These are phyloP conservation scores for Hondaea fermentalgiana DNA, from an alignment of 108 stramenopile species.

Conservation along the genomic window DNA sequence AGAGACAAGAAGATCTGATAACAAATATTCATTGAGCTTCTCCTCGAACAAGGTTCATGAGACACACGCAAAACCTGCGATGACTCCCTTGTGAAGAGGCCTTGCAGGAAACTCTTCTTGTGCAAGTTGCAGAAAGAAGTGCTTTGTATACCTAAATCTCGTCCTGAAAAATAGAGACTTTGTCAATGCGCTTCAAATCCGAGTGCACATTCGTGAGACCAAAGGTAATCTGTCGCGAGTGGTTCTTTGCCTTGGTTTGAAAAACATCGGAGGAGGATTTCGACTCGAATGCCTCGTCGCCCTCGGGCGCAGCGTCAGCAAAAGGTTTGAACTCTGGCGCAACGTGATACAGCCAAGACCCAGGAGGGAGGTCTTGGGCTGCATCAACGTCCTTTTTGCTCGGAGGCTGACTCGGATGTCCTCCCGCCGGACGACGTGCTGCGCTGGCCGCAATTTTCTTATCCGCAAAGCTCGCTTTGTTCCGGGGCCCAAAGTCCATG, in stretches of 20 bases:
- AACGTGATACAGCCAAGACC: too few relatives aligned
- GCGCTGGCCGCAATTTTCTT: neutral
- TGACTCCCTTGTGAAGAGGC: too few relatives aligned
- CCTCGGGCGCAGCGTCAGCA: too few relatives aligned
- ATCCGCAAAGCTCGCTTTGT: neutral
- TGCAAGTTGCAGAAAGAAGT: too few relatives aligned
- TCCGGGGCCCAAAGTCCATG: neutral
- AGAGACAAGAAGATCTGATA: too few relatives aligned
- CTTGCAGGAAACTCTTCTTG: too few relatives aligned
- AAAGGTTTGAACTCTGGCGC: neutral
- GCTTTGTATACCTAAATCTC: neutral
- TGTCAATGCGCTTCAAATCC: neutral
- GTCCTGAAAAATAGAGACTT: neutral
- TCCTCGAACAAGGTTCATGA: too few relatives aligned
- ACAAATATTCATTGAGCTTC: too few relatives aligned
- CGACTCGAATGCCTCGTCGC: too few relatives aligned
- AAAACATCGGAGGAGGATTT: too few relatives aligned
- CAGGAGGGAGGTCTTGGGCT: neutral
- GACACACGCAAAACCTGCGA: too few relatives aligned
- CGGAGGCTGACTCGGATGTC: neutral
- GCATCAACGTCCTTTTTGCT: neutral
- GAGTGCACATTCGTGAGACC: neutral
- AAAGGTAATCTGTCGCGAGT: neutral
- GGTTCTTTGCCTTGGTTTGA: too few relatives aligned
- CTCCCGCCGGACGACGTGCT: neutral